Conservation (phyloP, 768 basidiomycete genomes). For the Clathrus columnatus region DNA sequence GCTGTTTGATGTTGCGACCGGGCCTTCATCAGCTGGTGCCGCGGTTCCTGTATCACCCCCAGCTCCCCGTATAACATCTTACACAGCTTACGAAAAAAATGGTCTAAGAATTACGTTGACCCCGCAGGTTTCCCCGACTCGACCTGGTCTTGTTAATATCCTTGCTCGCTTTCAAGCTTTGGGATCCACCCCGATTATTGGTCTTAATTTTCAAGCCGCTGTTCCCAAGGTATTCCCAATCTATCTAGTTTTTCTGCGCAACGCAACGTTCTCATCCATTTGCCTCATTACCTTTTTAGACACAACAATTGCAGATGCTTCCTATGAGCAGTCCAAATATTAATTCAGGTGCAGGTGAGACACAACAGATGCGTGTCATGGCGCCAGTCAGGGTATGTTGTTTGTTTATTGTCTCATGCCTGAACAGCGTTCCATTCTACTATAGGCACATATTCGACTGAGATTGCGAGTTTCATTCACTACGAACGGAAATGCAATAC, state of each 20-base stretch:
- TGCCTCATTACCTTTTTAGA: slow-evolving; percentile 37
- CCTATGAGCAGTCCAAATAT: slow-evolving; percentile 89
- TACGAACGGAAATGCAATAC: slow-evolving; percentile 57
- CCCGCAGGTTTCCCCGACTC: slow-evolving; percentile 69
- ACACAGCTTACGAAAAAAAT: slow-evolving; percentile 89
- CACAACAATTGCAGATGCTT: slow-evolving; percentile 95
- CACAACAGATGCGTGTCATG: slow-evolving; percentile 90
- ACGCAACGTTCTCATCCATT: background rate
- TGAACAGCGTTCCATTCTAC: background rate
- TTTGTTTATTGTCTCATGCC: background rate
- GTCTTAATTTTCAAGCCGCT: slow-evolving; percentile 91
- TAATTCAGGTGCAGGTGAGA: slow-evolving; percentile 70
- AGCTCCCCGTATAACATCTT: slow-evolving; percentile 53
- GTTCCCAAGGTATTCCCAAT: slow-evolving; percentile 74
- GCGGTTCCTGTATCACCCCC: slow-evolving; percentile 30
- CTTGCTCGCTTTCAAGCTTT: slow-evolving; percentile 77
- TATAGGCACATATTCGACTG: slow-evolving; percentile 72
- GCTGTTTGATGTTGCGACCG: slow-evolving; percentile 17
- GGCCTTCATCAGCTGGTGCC: slow-evolving; percentile 8
- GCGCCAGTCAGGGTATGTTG: slow-evolving; percentile 74
- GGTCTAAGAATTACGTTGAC: slow-evolving; percentile 83
- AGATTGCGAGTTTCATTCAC: slow-evolving; percentile 76
- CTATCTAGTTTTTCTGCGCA: background rate
- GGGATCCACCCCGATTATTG: slow-evolving; percentile 42
- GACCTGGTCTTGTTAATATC: slow-evolving; percentile 88